Evolutionary conservation across 116 monocot species (phyloP).

Genomic region (Posidonia oceanica): DNA sequence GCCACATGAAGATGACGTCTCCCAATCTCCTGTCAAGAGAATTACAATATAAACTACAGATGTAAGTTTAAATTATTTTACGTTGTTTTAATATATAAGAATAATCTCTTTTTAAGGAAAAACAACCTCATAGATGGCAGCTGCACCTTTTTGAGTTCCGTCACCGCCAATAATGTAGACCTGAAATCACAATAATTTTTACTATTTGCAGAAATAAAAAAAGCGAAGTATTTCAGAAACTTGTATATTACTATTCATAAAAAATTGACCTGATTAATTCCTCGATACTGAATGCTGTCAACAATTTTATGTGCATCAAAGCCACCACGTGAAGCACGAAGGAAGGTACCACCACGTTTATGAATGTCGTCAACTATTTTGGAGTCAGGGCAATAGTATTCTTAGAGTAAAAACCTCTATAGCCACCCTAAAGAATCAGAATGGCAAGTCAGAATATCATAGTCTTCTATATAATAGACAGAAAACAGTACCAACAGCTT

Average conservation of each 20-base stretch:
- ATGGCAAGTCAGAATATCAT: background rate
- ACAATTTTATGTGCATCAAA: slow-evolving; percentile 47
- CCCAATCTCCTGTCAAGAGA: slow-evolving; percentile 32
- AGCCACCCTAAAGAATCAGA: slow-evolving; percentile 24
- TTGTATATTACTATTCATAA: background rate
- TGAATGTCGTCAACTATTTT: slow-evolving; percentile 42
- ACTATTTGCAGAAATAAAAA: background rate
- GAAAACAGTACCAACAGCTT: too few relatives aligned
- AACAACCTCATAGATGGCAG: slow-evolving; percentile 45
- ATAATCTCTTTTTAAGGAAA: background rate
- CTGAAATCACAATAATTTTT: slow-evolving; percentile 4
- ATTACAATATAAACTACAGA: background rate
- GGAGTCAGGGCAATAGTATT: slow-evolving; percentile 36
- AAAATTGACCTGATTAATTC: slow-evolving; percentile 43
- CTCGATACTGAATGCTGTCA: slow-evolving; percentile 40
- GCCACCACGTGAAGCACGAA: slow-evolving; percentile 44
- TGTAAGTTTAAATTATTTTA: too few relatives aligned
- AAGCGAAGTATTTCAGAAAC: background rate
- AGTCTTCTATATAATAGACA: too few relatives aligned
- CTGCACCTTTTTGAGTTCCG: slow-evolving; percentile 57
- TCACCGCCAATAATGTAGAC: slow-evolving; percentile 62
- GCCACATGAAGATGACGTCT: slow-evolving; percentile 41
- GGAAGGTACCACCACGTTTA: slow-evolving; percentile 48
- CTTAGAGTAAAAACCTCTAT: slow-evolving; percentile 52
- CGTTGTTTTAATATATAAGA: background rate